Evolutionary conservation across 2,329 filamentous ascomycete species (phyloP), one percentile per base, ranked within the genome.

Genomic region (Onygenales sp.): DNA sequence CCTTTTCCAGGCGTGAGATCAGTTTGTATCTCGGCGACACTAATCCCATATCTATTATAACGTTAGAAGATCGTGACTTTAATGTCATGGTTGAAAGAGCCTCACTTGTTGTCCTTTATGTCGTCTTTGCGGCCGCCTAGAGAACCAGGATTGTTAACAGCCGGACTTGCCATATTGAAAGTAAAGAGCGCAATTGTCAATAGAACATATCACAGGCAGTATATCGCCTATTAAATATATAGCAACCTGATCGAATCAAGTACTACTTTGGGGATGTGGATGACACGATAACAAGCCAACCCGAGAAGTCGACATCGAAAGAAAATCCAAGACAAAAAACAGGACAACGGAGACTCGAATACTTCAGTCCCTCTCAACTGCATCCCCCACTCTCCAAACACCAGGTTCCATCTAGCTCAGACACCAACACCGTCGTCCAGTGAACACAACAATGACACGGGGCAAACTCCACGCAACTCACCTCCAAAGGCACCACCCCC

Each of bases 1-100:
- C 93, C 88, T 21, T 77, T 75, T 5, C 69, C 69, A 21, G 61
- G 57, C 0, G 77, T 80, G 45, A 94, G 75, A 64, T 94, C 89
- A 51, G 72, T 70, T 56, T 78, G 77, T 60, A 94, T 85, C 2
- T 70, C 72, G 0, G 81, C 80, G 42, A 71, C 70, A n/a, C 72
- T 79, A 42, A 90, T 68, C 44, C 70, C 76, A 65, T 82, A 77
- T 53, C 74, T 77, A 63, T 55, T 10, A 59, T 52, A 4, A 42
- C 49, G 53, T 68, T 65, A 62, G 55, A 50, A 37, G 13, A 13
- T 44, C 6, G 21, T 33, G 17, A 17, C 54, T 59, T 54, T 53
- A 42, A 31, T 54, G 47, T 32, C 27, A n/a, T 42, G 13, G 11
- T 3, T 31, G 34, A 7, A 34, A 8, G 27, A 8, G 34, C 42